A percentile compares a stretch with the other conserved stretches of the same genome.
These are phyloP conservation scores for Boletellus sp. DNA, from an alignment of 1,284 basidiomycete species.

Conservation along the genomic window DNA sequence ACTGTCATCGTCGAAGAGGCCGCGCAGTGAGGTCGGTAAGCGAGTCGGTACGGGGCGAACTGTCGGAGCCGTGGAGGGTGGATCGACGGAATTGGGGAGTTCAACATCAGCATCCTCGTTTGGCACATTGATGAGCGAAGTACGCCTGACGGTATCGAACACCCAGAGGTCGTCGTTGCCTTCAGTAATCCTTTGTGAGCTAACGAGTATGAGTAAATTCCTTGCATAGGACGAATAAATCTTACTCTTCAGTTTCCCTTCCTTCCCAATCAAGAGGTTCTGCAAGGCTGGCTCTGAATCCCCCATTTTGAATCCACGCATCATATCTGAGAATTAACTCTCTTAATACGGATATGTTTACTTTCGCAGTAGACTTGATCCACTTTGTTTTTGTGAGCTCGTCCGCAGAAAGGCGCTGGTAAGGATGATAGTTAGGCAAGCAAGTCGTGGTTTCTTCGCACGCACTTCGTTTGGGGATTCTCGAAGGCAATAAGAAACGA, in stretches of 20 bases:
- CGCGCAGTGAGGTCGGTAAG: constrained; percentile 67
- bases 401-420: constrained; percentile 82
- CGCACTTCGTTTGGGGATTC: constrained; percentile 79
- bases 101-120: constrained; percentile 19
- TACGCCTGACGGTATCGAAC: constrained; percentile 68
- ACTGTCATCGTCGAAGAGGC: constrained; percentile 59
- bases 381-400: constrained; percentile 90
- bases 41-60: constrained; percentile 45
- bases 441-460: constrained; percentile 7
- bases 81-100: constrained; percentile 28
- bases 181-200: constrained; percentile 30
- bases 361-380: constrained; percentile 79
- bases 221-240: neutral
- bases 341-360: constrained; percentile 68
- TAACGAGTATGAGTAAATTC: constrained; percentile 20
- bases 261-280: constrained; percentile 70
- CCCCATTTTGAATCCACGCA: constrained; percentile 76
- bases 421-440: constrained; percentile 9
- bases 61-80: constrained; percentile 39
- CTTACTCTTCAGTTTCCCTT: constrained; percentile 54
- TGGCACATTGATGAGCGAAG: constrained; percentile 25
- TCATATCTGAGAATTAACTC: constrained; percentile 81
- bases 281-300: constrained; percentile 77
- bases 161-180: constrained; percentile 65
- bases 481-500: constrained; percentile 81